Conservation (phyloP, 2,329 filamentous ascomycete genomes). For the Graphilbum fragrans region DNA sequence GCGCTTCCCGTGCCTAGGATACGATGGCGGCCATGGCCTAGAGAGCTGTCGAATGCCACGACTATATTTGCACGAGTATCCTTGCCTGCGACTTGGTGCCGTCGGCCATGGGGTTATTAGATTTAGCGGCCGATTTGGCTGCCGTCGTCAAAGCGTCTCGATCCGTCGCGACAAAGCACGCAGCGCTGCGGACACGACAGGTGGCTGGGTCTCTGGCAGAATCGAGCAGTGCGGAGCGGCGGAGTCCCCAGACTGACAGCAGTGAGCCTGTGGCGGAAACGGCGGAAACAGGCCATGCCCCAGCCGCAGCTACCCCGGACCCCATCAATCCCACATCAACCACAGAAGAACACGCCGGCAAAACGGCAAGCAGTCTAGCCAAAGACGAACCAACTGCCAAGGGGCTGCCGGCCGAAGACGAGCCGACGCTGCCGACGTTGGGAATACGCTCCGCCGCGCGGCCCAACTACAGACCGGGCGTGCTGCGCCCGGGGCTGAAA, state of each 20-base stretch:
- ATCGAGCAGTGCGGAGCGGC: not conserved
- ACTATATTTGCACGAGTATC: too few species aligned
- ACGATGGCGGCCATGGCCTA: too few species aligned
- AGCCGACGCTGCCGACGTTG: constrained; percentile 8
- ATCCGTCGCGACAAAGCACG: constrained; percentile 51
- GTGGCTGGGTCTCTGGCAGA: constrained; percentile 16
- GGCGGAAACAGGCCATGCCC: not conserved
- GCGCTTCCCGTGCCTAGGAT: too few species aligned
- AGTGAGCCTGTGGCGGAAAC: not conserved
- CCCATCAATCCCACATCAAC: not conserved
- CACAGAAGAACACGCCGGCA: not conserved
- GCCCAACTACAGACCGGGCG: not conserved
- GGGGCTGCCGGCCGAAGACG: not conserved
- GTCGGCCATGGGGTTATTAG: constrained; percentile 56
- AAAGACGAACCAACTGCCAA: not conserved
- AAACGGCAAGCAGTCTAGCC: not conserved
- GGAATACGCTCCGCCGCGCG: constrained; percentile 1
- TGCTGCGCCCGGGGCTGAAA: constrained; percentile 2
- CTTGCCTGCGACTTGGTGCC: too few species aligned
- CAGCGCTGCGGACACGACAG: constrained; percentile 43
- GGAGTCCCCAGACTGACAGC: not conserved
- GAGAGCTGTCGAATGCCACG: too few species aligned
- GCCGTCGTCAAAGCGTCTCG: constrained; percentile 59
- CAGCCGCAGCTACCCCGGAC: not conserved
- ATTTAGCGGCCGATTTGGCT: constrained; percentile 55